Conservation (phyloP, 1,284 basidiomycete species). For the Fistulinella staudtii region DNA sequence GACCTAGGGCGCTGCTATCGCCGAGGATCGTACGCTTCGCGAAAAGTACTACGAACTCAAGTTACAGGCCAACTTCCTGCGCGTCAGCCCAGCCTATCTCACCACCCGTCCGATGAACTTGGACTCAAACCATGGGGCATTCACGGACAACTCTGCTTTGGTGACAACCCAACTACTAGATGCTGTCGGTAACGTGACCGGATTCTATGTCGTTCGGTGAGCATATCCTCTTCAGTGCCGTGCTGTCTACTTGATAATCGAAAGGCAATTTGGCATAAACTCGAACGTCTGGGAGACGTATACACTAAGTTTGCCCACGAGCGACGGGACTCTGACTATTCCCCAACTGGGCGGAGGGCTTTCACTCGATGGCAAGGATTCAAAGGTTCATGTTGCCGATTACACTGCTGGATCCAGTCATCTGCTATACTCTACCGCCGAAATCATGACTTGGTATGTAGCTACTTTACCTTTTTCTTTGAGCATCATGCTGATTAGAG, state of each 20-base stretch:
- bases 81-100: constrained; percentile 44
- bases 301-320: constrained; percentile 39
- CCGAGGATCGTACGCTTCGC: constrained; percentile 46
- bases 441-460: constrained; percentile 46
- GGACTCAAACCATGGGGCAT: constrained; percentile 37
- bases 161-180: constrained; percentile 47
- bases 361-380: constrained; percentile 44
- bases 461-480: not conserved
- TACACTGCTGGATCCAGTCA: constrained; percentile 43
- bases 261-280: constrained; percentile 15
- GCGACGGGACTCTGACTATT: constrained; percentile 39
- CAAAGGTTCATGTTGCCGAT: constrained; percentile 48
- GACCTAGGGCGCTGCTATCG: constrained; percentile 42
- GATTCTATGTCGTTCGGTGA: constrained; percentile 46
- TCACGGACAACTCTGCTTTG: constrained; percentile 42
- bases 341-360: constrained; percentile 42
- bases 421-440: constrained; percentile 47
- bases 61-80: constrained; percentile 45
- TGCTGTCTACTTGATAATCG: not conserved
- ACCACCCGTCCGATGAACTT: constrained; percentile 44
- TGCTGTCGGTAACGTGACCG: constrained; percentile 42
- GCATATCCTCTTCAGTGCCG: not conserved
- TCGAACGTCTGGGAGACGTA: constrained; percentile 14
- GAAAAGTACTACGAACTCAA: constrained; percentile 52
- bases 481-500: constrained; percentile 1